Evolutionary conservation across 495 filamentous ascomycete genomes (phyloP).

Genomic region (Podospora comata): DNA sequence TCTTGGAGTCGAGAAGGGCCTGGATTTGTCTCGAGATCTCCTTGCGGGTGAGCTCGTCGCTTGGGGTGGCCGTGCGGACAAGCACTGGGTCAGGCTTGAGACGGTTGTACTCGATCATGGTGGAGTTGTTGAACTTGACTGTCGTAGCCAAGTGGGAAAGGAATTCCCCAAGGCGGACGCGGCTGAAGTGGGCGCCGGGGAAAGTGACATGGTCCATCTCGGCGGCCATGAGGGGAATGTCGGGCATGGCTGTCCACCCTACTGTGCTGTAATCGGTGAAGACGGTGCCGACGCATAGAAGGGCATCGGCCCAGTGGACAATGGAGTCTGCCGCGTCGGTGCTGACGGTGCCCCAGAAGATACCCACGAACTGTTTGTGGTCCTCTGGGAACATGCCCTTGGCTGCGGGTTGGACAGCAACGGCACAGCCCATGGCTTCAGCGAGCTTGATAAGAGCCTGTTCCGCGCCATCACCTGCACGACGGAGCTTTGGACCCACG

Average conservation of each 20-base stretch:
- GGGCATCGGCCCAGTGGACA: slow-evolving; percentile 28
- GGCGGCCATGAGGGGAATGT: slow-evolving; percentile 22
- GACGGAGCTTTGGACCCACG: slow-evolving; percentile 23
- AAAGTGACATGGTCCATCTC: slow-evolving; percentile 28
- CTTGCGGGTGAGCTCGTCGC: slow-evolving; percentile 23
- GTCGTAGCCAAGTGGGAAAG: slow-evolving; percentile 15
- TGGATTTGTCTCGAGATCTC: slow-evolving; percentile 23
- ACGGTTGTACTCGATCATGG: slow-evolving; percentile 27
- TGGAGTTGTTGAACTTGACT: slow-evolving; percentile 19
- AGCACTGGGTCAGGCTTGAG: slow-evolving; percentile 20
- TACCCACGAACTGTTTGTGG: slow-evolving; percentile 27
- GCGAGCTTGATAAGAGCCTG: slow-evolving; percentile 21
- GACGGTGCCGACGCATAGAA: slow-evolving; percentile 25
- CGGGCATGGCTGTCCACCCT: slow-evolving; percentile 27
- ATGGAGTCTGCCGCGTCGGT: slow-evolving; percentile 26
- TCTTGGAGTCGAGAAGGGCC: slow-evolving; percentile 14
- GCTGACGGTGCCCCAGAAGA: slow-evolving; percentile 30
- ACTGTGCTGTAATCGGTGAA: slow-evolving; percentile 31
- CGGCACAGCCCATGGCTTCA: slow-evolving; percentile 27
- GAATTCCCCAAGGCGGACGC: slow-evolving; percentile 24
- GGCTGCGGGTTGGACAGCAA: slow-evolving; percentile 28
- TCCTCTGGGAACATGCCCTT: slow-evolving; percentile 31
- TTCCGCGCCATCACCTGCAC: slow-evolving; percentile 20
- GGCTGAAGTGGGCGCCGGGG: slow-evolving; percentile 27
- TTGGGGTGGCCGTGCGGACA: slow-evolving; percentile 12